phyloP scores from a whole-genome alignment of 2,329 filamentous ascomycete species.

The Lachnellula arida region DNA sequence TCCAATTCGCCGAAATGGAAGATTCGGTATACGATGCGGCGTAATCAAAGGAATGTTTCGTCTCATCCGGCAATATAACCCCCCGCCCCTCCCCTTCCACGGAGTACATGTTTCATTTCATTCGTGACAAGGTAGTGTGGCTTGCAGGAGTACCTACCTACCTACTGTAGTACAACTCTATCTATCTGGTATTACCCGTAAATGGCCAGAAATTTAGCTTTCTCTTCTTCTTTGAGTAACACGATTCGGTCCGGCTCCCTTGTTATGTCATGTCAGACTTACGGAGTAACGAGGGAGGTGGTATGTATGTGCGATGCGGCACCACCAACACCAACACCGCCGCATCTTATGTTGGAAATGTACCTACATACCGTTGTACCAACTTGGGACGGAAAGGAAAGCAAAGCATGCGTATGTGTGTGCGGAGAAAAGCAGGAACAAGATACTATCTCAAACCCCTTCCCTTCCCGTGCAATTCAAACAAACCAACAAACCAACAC shows the following conservation, averaged over 20 bases:
- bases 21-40: too few relatives aligned
- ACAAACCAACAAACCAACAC: not conserved
- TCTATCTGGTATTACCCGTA: conserved; percentile 2
- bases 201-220: not conserved
- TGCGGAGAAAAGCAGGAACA: not conserved
- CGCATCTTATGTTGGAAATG: not conserved
- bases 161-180: too few relatives aligned
- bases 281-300: not conserved
- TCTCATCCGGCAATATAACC: too few relatives aligned
- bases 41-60: too few relatives aligned
- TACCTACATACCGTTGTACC: too few relatives aligned
- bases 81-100: too few relatives aligned
- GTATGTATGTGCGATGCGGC: not conserved
- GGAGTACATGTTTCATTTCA: too few relatives aligned
- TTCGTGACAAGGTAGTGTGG: not conserved
- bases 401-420: too few relatives aligned
- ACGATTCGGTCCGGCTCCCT: conserved; percentile 1
- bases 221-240: not conserved
- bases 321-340: too few relatives aligned
- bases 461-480: not conserved
- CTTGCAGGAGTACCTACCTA: not conserved
- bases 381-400: not conserved
- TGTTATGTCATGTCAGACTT: not conserved
- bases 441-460: not conserved
- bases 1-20: too few relatives aligned